Conservation (phyloP, 2,329 filamentous ascomycete species). For the Penicillium palitans region DNA sequence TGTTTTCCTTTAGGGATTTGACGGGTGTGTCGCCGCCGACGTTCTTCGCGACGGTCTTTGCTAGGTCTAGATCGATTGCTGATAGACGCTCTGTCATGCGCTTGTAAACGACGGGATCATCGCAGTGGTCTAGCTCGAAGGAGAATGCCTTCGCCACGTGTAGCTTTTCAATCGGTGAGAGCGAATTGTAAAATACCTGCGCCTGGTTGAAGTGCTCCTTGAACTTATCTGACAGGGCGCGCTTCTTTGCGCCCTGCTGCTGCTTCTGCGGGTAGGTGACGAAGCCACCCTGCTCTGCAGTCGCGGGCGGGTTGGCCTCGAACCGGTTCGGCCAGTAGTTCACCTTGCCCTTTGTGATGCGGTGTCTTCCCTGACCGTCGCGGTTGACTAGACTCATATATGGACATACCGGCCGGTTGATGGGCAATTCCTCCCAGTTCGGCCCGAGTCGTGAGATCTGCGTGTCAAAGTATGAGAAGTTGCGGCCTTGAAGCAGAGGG, state of each 20-base stretch:
- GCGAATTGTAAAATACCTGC: slow-evolving; percentile 40
- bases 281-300: slow-evolving; percentile 64
- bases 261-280: slow-evolving; percentile 66
- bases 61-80: slow-evolving; percentile 70
- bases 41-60: slow-evolving; percentile 67
- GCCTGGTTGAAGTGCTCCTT: slow-evolving; percentile 43
- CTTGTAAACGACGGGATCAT: slow-evolving; percentile 75
- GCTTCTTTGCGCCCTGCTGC: slow-evolving; percentile 65
- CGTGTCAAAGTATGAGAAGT: slow-evolving; percentile 58
- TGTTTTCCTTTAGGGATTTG: slow-evolving; percentile 58
- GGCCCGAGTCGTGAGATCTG: slow-evolving; percentile 67
- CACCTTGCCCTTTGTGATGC: too few relatives aligned
- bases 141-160: slow-evolving; percentile 40
- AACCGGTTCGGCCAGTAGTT: too few relatives aligned
- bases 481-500: slow-evolving; percentile 71
- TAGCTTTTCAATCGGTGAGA: slow-evolving; percentile 36
- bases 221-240: slow-evolving; percentile 48
- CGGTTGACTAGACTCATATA: slow-evolving; percentile 64
- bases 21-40: slow-evolving; percentile 66
- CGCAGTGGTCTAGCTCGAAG: slow-evolving; percentile 57
- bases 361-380: slow-evolving; percentile 35
- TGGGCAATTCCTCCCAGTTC: slow-evolving; percentile 76
- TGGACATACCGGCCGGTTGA: slow-evolving; percentile 73
- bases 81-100: slow-evolving; percentile 67
- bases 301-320: slow-evolving; percentile 57